Conservation (phyloP, 2,329 filamentous ascomycete species). For the Blastomyces silverae region DNA sequence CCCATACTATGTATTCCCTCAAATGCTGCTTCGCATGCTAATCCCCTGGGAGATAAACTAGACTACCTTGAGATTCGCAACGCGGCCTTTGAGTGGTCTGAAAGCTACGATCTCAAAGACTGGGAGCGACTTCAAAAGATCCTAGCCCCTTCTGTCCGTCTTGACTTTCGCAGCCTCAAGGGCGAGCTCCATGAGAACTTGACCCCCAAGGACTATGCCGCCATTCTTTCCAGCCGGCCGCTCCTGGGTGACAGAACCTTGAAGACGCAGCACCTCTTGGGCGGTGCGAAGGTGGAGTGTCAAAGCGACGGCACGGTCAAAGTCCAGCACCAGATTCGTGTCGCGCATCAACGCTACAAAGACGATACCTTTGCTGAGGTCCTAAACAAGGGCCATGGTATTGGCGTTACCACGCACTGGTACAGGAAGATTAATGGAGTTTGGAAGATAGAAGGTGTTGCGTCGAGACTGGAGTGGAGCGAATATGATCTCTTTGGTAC, state of each 20-base stretch:
- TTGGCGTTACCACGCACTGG: constrained; percentile 53
- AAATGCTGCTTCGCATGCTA: constrained; percentile 8
- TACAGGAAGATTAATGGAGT: constrained; percentile 54
- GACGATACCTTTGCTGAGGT: constrained; percentile 46
- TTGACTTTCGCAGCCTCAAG: constrained; percentile 7
- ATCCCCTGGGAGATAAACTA: constrained; percentile 17
- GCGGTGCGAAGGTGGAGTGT: constrained; percentile 53
- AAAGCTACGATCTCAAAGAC: constrained; percentile 43
- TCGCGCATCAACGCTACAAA: constrained; percentile 56
- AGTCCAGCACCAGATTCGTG: constrained; percentile 56
- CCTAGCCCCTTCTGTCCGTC: constrained; percentile 42
- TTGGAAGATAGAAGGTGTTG: constrained; percentile 56
- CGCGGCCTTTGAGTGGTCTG: constrained; percentile 40
- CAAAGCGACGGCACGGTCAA: constrained; percentile 53
- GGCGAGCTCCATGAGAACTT: constrained; percentile 7
- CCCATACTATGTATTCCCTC: constrained; percentile 11
- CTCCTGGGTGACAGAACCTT: constrained; percentile 57
- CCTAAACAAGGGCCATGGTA: constrained; percentile 54
- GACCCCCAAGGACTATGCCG: constrained; percentile 50
- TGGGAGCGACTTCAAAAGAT: constrained; percentile 38
- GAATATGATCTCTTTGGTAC: constrained; percentile 31
- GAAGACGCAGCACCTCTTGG: constrained; percentile 60
- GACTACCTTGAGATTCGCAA: constrained; percentile 34
- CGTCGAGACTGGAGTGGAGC: constrained; percentile 51
- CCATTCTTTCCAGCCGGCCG: constrained; percentile 51